Base-by-base conservation (phyloP, 495 filamentous ascomycete genomes). In the Rhypophila decipiens region DNA sequence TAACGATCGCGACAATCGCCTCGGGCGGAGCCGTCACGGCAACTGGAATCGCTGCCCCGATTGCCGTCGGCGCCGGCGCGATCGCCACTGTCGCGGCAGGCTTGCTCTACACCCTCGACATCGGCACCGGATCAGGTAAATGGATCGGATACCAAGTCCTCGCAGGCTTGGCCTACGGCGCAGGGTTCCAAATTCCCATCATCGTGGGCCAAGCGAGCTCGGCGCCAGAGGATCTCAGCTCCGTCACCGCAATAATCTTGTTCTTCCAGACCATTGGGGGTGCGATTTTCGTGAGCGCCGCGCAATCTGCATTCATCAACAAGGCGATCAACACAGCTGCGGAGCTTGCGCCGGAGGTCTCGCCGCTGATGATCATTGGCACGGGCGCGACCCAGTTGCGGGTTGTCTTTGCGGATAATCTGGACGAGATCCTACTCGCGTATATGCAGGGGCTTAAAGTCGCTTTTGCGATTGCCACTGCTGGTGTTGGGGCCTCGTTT, bases 121-220 rank as follows among this genome's bases (percentile, higher is more conserved):
- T 71, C 2, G 36, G 50, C 3, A 79, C 75, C 11, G 41, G 61
- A 4, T 49, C 58, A 1, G 67, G 61, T 19, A 59, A 73, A 63
- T 82, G 78, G 76, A 63, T 80, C 23, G 78, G 79, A 11, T 84
- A 80, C 51, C 78, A 83, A 52, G 71, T 82, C 23, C 55, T 85
- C 5, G 64, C 67, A 5, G 79, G 80, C 11, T 50, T 66, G 13
- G 74, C 74, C n/a, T 71, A 71, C 36, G 78, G 79, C 10, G 52
- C 64, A 0, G 74, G 63, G 1, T 60, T 79, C 44, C 76, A 79
- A 43, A 58, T 77, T 39, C 73, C 74, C 12, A 47, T 81, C 21
- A 64, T 83, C 27, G 72, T 80, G 9, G 65, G 77, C 18, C 80
- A 84, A 60, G 73, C 73, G 1, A 68, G 68, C 0, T 67, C 83